These are phyloP conservation scores for Fraxinus pennsylvanica DNA, from an alignment of 257 asterid species.

Conservation along the genomic window DNA sequence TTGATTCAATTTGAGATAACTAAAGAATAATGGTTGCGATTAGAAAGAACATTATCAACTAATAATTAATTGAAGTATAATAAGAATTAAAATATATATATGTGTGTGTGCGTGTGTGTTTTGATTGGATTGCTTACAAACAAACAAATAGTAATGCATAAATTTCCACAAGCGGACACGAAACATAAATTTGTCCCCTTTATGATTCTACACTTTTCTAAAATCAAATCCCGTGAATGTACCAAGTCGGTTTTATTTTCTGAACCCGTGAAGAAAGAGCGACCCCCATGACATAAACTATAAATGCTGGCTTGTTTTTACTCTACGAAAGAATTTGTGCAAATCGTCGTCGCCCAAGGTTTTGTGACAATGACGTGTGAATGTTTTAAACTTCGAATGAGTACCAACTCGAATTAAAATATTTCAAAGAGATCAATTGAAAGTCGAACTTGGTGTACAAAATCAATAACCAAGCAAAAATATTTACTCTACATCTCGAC, in stretches of 20 bases:
- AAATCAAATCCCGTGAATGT: constrained; percentile 24
- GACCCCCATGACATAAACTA: constrained; percentile 9
- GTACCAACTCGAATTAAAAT: neutral
- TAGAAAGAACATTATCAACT: neutral
- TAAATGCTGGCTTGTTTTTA: neutral
- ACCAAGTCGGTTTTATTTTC: neutral
- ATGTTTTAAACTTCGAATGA: neutral
- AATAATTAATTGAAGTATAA: too few relatives aligned
- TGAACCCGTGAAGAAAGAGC: constrained; percentile 38
- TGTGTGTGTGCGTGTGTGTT: too few relatives aligned
- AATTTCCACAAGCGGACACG: neutral
- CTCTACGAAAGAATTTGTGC: neutral
- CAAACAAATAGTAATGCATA: neutral
- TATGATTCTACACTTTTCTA: neutral
- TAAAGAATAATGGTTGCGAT: neutral
- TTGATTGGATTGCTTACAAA: neutral
- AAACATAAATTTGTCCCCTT: neutral
- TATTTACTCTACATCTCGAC: neutral
- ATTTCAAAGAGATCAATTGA: neutral
- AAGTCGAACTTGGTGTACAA: neutral
- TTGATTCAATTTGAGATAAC: neutral
- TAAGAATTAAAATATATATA: too few relatives aligned
- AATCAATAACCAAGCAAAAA: too few relatives aligned
- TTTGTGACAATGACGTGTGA: neutral
- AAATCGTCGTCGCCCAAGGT: neutral